These are phyloP conservation scores for Trichoderma simmonsii DNA, from an alignment of 2,329 filamentous ascomycete genomes.

Conservation along the genomic window DNA sequence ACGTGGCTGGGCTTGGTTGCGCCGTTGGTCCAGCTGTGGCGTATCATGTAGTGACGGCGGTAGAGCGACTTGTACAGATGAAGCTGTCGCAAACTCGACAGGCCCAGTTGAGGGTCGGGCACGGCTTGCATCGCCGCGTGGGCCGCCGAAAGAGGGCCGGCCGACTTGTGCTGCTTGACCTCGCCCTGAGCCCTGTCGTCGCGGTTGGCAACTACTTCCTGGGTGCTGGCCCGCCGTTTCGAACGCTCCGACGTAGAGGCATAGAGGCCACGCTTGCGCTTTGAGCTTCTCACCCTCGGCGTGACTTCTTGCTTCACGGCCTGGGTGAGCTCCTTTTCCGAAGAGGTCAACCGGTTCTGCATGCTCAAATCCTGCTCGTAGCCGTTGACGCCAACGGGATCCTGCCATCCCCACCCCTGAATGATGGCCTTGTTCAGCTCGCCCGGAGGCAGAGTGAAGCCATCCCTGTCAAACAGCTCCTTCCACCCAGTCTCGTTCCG, in stretches of 20 bases:
- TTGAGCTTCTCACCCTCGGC: constrained; percentile 48
- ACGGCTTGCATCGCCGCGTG: constrained; percentile 80
- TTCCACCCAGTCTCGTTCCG: constrained; percentile 96
- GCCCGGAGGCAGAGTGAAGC: constrained; percentile 72
- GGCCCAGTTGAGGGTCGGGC: constrained; percentile 74
- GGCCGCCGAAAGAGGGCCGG: constrained; percentile 83
- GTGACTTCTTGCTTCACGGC: constrained; percentile 40
- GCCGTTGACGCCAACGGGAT: constrained; percentile 69
- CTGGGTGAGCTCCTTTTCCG: constrained; percentile 51
- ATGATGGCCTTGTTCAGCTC: constrained; percentile 82
- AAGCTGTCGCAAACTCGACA: constrained; percentile 74
- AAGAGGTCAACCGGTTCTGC: constrained; percentile 49
- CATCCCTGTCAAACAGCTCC: constrained; percentile 80
- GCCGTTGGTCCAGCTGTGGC: constrained; percentile 86
- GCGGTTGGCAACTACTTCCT: constrained; percentile 43
- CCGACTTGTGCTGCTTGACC: constrained; percentile 56
- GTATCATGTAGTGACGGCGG: constrained; percentile 85
- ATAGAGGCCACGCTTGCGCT: constrained; percentile 54
- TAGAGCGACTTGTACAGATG: constrained; percentile 97
- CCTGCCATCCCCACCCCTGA: constrained; percentile 98
- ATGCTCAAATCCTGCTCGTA: constrained; percentile 77
- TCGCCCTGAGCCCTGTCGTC: constrained; percentile 42
- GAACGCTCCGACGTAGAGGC: constrained; percentile 47
- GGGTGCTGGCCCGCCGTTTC: constrained; percentile 51
- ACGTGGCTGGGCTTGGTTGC: constrained; percentile 83